Evolutionary conservation across 2,329 filamentous ascomycete species (phyloP).

Genomic region (Knufia petricola): DNA sequence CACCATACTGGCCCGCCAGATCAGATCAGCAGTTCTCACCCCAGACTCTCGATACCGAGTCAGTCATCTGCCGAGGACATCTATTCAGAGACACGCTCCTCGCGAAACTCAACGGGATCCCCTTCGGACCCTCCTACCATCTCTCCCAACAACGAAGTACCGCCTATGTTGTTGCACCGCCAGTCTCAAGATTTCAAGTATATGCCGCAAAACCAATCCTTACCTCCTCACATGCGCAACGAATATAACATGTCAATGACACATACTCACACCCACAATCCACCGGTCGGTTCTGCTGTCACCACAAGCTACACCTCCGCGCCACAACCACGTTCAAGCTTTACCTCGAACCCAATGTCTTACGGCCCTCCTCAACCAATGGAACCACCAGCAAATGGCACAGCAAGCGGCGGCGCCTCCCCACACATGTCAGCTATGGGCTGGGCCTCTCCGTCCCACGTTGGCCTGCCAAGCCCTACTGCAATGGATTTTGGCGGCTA

Average conservation of each 20-base stretch:
- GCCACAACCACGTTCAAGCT: slow-evolving; percentile 42
- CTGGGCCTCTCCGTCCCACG: slow-evolving; percentile 78
- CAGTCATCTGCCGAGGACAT: slow-evolving; percentile 43
- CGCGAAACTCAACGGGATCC: slow-evolving; percentile 59
- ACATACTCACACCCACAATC: slow-evolving; percentile 38
- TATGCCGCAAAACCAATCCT: slow-evolving; percentile 55
- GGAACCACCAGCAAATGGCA: slow-evolving; percentile 65
- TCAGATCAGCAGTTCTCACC: slow-evolving; percentile 66
- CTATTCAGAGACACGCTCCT: slow-evolving; percentile 35
- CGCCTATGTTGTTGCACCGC: slow-evolving; percentile 58
- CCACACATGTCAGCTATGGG: slow-evolving; percentile 74
- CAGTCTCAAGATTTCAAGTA: slow-evolving; percentile 62
- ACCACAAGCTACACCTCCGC: slow-evolving; percentile 43
- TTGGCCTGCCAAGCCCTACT: slow-evolving; percentile 60
- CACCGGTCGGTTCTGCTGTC: slow-evolving; percentile 55
- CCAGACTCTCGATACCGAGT: slow-evolving; percentile 47
- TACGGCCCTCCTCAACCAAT: slow-evolving; percentile 79
- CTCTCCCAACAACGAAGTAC: slow-evolving; percentile 68
- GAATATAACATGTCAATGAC: slow-evolving; percentile 57
- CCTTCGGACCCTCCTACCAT: slow-evolving; percentile 71
- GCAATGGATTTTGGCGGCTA: slow-evolving; percentile 72
- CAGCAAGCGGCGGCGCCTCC: slow-evolving; percentile 66
- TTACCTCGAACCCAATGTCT: slow-evolving; percentile 75
- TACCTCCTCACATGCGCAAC: slow-evolving; percentile 71
- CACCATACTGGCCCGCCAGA: slow-evolving; percentile 95